Base-by-base conservation (phyloP, 179 eudicot species). In the Nepenthes alata region DNA sequence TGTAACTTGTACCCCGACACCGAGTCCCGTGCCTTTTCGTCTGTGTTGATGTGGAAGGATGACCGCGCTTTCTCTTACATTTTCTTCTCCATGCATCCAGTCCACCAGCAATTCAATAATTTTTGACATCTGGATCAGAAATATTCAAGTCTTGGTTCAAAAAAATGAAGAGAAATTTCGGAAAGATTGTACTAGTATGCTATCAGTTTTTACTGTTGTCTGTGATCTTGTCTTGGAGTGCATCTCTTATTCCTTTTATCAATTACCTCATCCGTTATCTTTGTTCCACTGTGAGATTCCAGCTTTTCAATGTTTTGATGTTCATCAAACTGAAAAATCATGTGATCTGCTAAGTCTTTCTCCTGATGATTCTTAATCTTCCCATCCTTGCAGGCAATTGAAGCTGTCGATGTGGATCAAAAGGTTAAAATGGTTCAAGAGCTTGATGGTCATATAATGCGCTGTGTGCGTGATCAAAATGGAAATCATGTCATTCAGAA, bases 401-500 rank as follows among this genome's bases (percentile, higher is more conserved):
- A 86, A 77, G 91, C 88, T 45, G 87, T 91, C 61, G 94, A 80
- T 69, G 65, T 82, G 74, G 97, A 91, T 70, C 88, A 82, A 68
- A 80, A 87, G 78, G 78, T 76, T 37, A 67, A 77, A 80, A 87
- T 90, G 90, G 97, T 81, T 55, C 75, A 59, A 52, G 97, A 90
- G 71, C 93, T 90, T 66, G 93, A 90, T 64, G 94, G 93, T 64
- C 80, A 86, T 59, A 77, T 90, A 59, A 87, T 88, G 85, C 91
- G 91, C 39, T 90, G 97, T 69, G 93, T 90, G 13, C 88, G 91
- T 57, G 97, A 90, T 85, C 97, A 90, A 65, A 90, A 90, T 65
- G 97, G 97, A 53, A 90, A 90, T 68, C 97, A 90, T 75, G 97
- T 90, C 11, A 85, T 90, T 64, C 97, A 90, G 71, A 90, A 90